phyloP scores from a whole-genome alignment of 345 rosid species.

The Gossypium bickii region DNA sequence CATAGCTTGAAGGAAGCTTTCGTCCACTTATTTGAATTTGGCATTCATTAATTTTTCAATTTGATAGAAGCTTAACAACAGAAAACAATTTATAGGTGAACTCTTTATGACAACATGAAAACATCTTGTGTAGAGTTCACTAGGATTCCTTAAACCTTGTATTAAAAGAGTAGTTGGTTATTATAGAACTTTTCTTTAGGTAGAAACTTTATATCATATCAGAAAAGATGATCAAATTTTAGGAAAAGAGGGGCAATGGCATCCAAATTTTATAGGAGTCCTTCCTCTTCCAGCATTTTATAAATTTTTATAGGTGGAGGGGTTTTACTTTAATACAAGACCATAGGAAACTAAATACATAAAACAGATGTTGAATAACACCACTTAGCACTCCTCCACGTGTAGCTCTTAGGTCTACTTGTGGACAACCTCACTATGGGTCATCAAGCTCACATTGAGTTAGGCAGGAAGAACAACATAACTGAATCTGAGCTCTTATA shows the following conservation, averaged over 20 bases:
- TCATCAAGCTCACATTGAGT: no score
- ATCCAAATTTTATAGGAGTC: neutral
- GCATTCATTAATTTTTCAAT: neutral
- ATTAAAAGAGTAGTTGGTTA: neutral
- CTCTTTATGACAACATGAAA: neutral
- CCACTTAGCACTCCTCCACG: neutral
- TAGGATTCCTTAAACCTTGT: neutral
- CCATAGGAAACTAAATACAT: neutral
- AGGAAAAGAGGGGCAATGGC: neutral
- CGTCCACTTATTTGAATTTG: neutral
- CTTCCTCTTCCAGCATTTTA: neutral
- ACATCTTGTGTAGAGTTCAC: neutral
- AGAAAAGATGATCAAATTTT: neutral
- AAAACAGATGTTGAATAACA: neutral
- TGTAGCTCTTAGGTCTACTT: neutral
- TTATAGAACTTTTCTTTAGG: neutral
- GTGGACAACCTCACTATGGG: no score
- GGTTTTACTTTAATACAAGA: neutral
- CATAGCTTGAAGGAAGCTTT: neutral
- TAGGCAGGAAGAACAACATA: no score
- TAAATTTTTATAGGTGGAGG: neutral
- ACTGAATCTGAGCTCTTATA: no score
- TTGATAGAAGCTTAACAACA: neutral
- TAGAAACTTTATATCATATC: neutral
- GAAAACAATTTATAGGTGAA: neutral